These are phyloP conservation scores for Clavaria fumosa DNA, from an alignment of 768 basidiomycete species.

Conservation along the genomic window DNA sequence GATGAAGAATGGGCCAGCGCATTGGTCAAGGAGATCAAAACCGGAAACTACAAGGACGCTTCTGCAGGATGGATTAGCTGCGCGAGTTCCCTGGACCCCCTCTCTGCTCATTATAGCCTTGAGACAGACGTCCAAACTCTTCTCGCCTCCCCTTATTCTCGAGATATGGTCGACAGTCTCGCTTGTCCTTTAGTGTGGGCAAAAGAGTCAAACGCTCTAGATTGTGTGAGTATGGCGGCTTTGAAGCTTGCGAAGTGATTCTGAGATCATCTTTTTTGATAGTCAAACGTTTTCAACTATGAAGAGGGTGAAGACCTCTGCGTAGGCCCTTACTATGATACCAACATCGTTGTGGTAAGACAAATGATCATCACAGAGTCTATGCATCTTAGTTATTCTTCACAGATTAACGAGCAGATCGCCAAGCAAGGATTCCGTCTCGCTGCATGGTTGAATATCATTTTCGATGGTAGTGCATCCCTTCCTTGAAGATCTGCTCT, in stretches of 20 bases:
- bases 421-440: conserved; percentile 33
- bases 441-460: conserved; percentile 34
- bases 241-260: background rate
- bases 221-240: conserved; percentile 22
- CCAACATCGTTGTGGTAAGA: conserved; percentile 23
- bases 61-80: conserved; percentile 26
- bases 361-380: background rate
- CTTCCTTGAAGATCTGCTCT: background rate
- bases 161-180: conserved; percentile 21
- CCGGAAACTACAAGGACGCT: conserved; percentile 18
- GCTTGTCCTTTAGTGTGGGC: conserved; percentile 35
- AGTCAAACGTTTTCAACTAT: conserved; percentile 31
- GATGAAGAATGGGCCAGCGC: conserved; percentile 25
- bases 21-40: conserved; percentile 18
- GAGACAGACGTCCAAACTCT: conserved; percentile 20
- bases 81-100: conserved; percentile 21
- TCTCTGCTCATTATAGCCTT: conserved; percentile 14
- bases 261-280: background rate
- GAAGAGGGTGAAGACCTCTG: conserved; percentile 28
- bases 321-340: conserved; percentile 24
- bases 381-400: background rate
- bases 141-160: conserved; percentile 13
- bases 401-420: conserved; percentile 31
- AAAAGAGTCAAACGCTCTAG: conserved; percentile 27
- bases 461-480: conserved; percentile 18